A percentile compares a stretch with the other conserved stretches of the same genome.
These are phyloP conservation scores for Suillus weaverae DNA, from an alignment of 768 basidiomycete genomes.

Conservation along the genomic window DNA sequence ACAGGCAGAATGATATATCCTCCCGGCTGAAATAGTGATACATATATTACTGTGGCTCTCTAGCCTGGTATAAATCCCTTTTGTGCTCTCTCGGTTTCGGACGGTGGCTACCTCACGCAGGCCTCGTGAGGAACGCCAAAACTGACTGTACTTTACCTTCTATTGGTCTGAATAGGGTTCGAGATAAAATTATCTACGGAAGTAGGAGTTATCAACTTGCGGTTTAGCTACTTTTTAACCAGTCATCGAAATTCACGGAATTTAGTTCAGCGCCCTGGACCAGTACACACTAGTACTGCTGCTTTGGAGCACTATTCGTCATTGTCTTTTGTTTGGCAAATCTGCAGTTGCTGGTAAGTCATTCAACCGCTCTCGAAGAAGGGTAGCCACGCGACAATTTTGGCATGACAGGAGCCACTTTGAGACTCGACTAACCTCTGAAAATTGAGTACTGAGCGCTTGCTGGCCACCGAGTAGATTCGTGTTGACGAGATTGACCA, in stretches of 20 bases:
- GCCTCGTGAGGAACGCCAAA: not conserved
- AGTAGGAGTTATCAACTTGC: not conserved
- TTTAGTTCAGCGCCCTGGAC: not conserved
- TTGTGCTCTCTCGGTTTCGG: not conserved
- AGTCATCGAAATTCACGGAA: not conserved
- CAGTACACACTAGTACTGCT: conserved; percentile 32
- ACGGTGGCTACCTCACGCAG: not conserved
- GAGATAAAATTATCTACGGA: not conserved
- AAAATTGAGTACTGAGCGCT: conserved; percentile 20
- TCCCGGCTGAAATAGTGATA: not conserved
- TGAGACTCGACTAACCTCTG: conserved; percentile 31
- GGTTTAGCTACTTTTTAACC: conserved; percentile 26
- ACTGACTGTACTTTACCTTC: not conserved
- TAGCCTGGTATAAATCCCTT: not conserved
- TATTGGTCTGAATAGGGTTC: not conserved
- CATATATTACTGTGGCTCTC: not conserved
- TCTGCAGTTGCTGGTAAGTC: conserved; percentile 44
- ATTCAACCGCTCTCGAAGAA: not conserved
- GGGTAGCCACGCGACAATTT: not conserved
- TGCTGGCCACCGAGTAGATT: not conserved
- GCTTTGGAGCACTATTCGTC: conserved; percentile 52
- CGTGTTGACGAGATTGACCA: not conserved
- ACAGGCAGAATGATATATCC: not conserved
- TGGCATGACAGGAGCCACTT: conserved; percentile 48
- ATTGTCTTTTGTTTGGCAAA: conserved; percentile 44